Evolutionary conservation across 768 basidiomycete species (phyloP).

Genomic region (Termitomyces sp.): DNA sequence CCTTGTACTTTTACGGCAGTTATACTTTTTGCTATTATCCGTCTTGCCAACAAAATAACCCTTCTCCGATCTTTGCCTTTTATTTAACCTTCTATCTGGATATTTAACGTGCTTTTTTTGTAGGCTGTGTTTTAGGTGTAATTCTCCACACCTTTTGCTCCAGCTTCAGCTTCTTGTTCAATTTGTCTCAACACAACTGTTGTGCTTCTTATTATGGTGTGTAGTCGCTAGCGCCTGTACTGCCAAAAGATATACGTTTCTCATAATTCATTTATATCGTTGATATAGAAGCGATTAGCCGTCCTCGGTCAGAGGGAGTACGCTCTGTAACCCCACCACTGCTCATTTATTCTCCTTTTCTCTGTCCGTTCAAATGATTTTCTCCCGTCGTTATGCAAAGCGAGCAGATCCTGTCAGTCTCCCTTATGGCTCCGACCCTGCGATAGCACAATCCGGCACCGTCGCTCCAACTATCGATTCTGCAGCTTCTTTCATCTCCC

Average conservation of each 20-base stretch:
- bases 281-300: background rate
- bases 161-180: background rate
- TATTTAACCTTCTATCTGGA: slow-evolving; percentile 1
- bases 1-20: slow-evolving; percentile 1
- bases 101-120: background rate
- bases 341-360: slow-evolving; percentile 7
- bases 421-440: slow-evolving; percentile 14
- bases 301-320: slow-evolving; percentile 11
- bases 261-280: background rate
- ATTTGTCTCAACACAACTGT: background rate
- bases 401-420: slow-evolving; percentile 6
- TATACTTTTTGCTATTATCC: background rate
- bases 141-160: background rate
- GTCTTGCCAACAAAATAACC: background rate
- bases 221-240: slow-evolving; percentile 12
- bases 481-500: background rate
- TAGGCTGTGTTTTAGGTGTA: background rate
- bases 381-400: slow-evolving; percentile 4
- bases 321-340: slow-evolving; percentile 14
- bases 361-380: slow-evolving; percentile 7
- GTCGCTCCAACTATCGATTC: slow-evolving; percentile 11
- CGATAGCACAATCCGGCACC: slow-evolving; percentile 3
- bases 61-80: background rate
- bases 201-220: slow-evolving; percentile 9
- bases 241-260: background rate